Evolutionary conservation across 306 rosid species (phyloP).

Genomic region (Quercus agrifolia): DNA sequence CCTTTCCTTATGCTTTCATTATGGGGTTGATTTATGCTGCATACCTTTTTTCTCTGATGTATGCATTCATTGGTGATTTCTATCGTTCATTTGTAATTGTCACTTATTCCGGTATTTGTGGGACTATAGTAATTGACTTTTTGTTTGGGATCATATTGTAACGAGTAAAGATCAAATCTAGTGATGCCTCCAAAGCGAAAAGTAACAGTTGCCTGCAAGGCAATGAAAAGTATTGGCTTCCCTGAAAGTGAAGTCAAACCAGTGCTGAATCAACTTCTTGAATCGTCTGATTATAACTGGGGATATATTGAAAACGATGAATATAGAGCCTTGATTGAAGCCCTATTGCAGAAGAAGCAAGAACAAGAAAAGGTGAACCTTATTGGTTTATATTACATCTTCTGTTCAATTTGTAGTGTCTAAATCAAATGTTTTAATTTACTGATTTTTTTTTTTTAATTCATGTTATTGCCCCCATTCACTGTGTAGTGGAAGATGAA

Average conservation of each 20-base stretch:
- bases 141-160: too few relatives aligned
- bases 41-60: too few relatives aligned
- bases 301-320: slow-evolving; percentile 1
- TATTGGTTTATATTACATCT: background rate
- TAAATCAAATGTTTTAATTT: background rate
- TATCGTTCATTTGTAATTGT: too few relatives aligned
- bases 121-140: too few relatives aligned
- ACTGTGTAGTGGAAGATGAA: too few relatives aligned
- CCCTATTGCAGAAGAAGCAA: background rate
- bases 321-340: slow-evolving; percentile 12
- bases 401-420: background rate
- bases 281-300: slow-evolving; percentile 13
- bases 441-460: background rate
- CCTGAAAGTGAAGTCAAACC: background rate
- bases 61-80: too few relatives aligned
- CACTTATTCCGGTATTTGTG: too few relatives aligned
- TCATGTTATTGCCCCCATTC: too few relatives aligned
- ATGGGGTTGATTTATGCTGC: too few relatives aligned
- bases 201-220: slow-evolving; percentile 1
- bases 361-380: slow-evolving; percentile 3
- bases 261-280: slow-evolving; percentile 5
- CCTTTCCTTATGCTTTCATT: too few relatives aligned
- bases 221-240: slow-evolving; percentile 4
- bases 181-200: slow-evolving; percentile 10
- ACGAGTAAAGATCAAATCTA: background rate